Evolutionary conservation across 305 asterid species (phyloP).

Genomic region (Lippia alba): DNA sequence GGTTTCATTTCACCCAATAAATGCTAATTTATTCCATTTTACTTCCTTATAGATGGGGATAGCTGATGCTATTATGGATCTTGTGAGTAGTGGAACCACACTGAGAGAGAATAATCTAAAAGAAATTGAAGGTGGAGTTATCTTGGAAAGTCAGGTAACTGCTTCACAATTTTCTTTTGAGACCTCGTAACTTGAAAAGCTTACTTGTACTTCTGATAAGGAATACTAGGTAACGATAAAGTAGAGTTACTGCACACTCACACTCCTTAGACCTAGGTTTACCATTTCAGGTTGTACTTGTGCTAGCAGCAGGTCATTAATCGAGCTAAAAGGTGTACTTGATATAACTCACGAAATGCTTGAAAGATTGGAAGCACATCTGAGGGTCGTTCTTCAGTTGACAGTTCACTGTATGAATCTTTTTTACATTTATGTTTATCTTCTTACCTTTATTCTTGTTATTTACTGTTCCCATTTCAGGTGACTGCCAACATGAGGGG

Average conservation of each 20-base stretch:
- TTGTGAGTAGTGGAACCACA: conserved; percentile 98
- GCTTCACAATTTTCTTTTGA: conserved; percentile 10
- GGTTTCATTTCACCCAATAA: conserved; percentile 23
- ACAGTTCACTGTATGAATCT: conserved; percentile 79
- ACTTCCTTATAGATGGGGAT: conserved; percentile 75
- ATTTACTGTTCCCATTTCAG: conserved; percentile 47
- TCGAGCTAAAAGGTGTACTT: conserved; percentile 76
- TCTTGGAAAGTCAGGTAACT: conserved; percentile 94
- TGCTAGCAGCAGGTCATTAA: conserved; percentile 89
- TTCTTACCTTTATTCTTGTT: conserved; percentile 30
- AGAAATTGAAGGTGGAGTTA: conserved; percentile 90
- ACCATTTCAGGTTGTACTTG: conserved; percentile 77
- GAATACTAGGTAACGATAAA: conserved; percentile 14
- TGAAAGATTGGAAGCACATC: conserved; percentile 96
- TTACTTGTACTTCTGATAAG: conserved; percentile 8
- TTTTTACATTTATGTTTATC: conserved; percentile 11
- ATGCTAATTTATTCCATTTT: conserved; percentile 18
- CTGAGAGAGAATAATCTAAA: conserved; percentile 89
- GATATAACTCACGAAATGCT: conserved; percentile 93
- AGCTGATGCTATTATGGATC: conserved; percentile 99
- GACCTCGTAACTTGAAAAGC: conserved; percentile 10
- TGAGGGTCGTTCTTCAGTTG: conserved; percentile 79
- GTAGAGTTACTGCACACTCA: conserved; percentile 17
- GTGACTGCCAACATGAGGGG: conserved; percentile 98
- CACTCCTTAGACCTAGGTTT: conserved; percentile 37